Evolutionary conservation across 148 eudicot genomes (phyloP).

Genomic region (Rhododendron ferrugineum): DNA sequence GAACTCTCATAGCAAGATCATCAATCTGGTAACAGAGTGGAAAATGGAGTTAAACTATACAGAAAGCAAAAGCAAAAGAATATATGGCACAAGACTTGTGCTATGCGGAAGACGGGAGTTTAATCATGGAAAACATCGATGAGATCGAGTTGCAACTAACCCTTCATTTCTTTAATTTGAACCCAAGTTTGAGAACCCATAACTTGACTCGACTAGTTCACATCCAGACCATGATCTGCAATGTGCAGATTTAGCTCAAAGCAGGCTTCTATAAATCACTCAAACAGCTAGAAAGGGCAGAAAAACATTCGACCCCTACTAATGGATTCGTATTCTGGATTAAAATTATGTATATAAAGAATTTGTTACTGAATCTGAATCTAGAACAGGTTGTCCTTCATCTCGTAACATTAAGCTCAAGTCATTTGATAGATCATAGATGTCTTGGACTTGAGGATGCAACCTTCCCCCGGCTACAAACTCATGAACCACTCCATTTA

Average conservation of each 20-base stretch:
- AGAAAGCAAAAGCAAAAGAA: neutral
- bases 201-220: neutral
- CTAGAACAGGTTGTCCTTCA: neutral
- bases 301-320: neutral
- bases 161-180: neutral
- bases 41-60: neutral
- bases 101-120: neutral
- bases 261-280: neutral
- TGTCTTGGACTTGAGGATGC: constrained; percentile 32
- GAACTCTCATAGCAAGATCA: neutral
- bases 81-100: neutral
- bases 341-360: neutral
- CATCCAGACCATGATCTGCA: neutral
- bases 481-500: constrained; percentile 42
- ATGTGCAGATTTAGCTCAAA: neutral
- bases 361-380: neutral
- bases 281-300: neutral
- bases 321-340: neutral
- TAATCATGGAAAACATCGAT: neutral
- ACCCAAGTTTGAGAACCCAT: neutral
- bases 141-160: neutral
- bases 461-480: constrained; percentile 41
- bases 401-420: neutral
- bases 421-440: constrained; percentile 4
- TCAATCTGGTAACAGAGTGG: neutral